Percentiles rank a stretch among this genome's conserved stretches.
These are phyloP conservation scores for Fusarium guadeloupense DNA, from an alignment of 2,329 filamentous ascomycete species.

Conservation along the genomic window DNA sequence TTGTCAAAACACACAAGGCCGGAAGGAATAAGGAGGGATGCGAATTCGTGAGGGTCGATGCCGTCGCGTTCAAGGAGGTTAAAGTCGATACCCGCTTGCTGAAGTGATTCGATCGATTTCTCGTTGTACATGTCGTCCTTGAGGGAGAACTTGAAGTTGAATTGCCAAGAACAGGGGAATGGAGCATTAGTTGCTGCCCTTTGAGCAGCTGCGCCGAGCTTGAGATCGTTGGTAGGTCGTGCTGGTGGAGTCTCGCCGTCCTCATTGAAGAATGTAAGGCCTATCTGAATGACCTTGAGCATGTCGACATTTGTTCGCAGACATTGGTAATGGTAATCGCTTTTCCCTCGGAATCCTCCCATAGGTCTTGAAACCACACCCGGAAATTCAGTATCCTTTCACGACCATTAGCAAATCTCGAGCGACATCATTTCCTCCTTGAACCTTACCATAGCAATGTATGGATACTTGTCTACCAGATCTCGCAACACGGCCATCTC, in stretches of 20 bases:
- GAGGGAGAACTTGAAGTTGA: conserved; percentile 97
- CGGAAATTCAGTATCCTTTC: conserved; percentile 96
- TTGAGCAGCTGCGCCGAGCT: conserved; percentile 49
- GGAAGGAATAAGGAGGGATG: conserved; percentile 87
- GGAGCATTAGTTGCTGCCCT: conserved; percentile 56
- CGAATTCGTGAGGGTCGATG: conserved; percentile 90
- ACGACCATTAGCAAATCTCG: conserved; percentile 23
- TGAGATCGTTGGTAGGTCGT: conserved; percentile 62
- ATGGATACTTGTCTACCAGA: conserved; percentile 89
- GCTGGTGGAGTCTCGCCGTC: conserved; percentile 87
- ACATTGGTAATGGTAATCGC: conserved; percentile 98
- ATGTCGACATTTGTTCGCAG: conserved; percentile 96
- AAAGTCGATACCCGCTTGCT: conserved; percentile 94
- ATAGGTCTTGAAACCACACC: conserved; percentile 96
- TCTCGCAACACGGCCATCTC: conserved; percentile 88
- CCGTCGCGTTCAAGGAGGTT: conserved; percentile 83
- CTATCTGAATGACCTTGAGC: conserved; percentile 96
- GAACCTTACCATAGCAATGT: conserved; percentile 90
- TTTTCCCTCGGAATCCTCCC: conserved; percentile 92
- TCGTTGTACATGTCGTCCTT: conserved; percentile 98
- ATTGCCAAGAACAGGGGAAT: conserved; percentile 94
- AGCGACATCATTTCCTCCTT: not conserved
- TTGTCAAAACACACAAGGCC: conserved; percentile 88
- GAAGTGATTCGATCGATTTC: conserved; percentile 89
- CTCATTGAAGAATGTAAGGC: conserved; percentile 90